Evolutionary conservation across 2,329 filamentous ascomycete species (phyloP).

Genomic region (Fusarium denticulatum): DNA sequence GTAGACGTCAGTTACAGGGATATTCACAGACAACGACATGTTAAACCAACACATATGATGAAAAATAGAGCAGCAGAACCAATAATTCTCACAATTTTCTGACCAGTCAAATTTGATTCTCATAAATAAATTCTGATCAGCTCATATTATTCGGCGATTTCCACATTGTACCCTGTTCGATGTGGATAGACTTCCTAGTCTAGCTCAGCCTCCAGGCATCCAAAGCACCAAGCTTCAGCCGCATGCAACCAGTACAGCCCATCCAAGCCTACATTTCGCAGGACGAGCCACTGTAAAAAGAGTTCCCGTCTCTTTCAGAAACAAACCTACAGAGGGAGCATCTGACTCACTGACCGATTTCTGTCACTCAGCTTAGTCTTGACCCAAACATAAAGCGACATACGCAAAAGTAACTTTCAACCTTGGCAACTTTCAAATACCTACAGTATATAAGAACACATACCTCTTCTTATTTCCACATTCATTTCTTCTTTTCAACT

Average conservation of each 20-base stretch:
- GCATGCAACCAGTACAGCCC: slow-evolving; percentile 9
- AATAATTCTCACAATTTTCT: not conserved
- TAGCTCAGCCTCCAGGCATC: slow-evolving; percentile 28
- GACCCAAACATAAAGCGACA: not conserved
- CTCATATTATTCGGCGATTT: not conserved
- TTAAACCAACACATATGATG: not conserved
- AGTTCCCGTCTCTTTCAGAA: not conserved
- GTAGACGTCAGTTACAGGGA: not conserved
- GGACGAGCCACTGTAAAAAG: not conserved
- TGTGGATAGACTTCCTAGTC: not conserved
- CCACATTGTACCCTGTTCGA: not conserved
- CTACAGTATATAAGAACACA: slow-evolving; percentile 9
- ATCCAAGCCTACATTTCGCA: not conserved
- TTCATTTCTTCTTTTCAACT: not conserved
- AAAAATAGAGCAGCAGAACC: no score
- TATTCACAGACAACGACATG: not conserved
- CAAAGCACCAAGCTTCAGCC: slow-evolving; percentile 26
- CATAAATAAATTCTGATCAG: not conserved
- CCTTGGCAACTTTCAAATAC: not conserved
- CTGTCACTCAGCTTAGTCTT: not conserved
- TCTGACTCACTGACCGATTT: slow-evolving; percentile 34
- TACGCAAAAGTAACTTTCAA: not conserved
- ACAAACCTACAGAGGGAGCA: not conserved
- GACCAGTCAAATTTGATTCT: not conserved
- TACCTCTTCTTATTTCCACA: not conserved